Conservation (phyloP, 495 filamentous ascomycete species). For the Neurospora africana region DNA sequence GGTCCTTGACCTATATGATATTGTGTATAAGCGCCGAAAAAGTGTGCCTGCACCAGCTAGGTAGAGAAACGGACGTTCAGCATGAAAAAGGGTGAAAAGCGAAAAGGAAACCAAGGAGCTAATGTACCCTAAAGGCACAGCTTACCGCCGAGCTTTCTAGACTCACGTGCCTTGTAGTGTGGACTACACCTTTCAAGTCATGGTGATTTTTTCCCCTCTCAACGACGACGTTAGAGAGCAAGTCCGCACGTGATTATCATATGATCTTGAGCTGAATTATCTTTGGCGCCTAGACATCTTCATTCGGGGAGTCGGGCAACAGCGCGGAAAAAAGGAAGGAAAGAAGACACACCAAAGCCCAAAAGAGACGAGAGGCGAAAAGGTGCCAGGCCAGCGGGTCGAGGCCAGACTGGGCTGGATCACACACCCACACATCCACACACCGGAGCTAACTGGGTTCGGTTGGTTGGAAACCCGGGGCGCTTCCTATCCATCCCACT, state of each 20-base stretch:
- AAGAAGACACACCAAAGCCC: background rate
- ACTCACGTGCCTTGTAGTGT: background rate
- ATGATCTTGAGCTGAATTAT: background rate
- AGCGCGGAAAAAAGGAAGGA: background rate
- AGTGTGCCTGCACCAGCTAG: background rate
- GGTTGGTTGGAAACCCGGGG: background rate
- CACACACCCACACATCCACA: background rate
- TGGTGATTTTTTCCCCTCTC: background rate
- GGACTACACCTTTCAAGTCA: background rate
- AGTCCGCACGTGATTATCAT: background rate
- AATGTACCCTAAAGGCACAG: background rate
- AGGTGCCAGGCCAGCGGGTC: background rate
- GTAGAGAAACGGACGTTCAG: background rate
- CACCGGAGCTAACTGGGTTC: background rate
- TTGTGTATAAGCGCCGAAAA: background rate
- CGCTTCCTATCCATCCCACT: background rate
- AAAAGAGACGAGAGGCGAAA: background rate
- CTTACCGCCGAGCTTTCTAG: background rate
- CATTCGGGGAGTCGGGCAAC: background rate
- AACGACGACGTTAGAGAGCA: background rate
- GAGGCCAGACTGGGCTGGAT: background rate
- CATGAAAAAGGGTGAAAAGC: background rate
- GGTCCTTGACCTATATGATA: background rate
- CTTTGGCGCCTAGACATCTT: background rate
- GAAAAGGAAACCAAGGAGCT: background rate